Evolutionary conservation across 352 stramenopile genomes (phyloP).

Genomic region (Globisporangium polare): DNA sequence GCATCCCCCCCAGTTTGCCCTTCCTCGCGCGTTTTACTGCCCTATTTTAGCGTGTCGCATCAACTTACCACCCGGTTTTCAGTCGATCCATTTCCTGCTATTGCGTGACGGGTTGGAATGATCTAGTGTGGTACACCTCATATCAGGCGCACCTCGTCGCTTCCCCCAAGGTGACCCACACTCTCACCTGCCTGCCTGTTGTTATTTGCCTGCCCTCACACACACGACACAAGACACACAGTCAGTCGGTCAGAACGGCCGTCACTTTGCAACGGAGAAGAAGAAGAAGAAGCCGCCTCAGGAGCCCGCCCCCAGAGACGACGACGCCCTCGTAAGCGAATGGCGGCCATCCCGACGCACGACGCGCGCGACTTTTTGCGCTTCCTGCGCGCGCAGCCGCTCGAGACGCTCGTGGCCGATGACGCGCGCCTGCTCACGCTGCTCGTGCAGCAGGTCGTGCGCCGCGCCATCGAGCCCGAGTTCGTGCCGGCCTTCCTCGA

Average conservation of each 20-base stretch:
- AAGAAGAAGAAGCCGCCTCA: background rate
- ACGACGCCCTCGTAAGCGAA: background rate
- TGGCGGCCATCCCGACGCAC: conserved; percentile 19
- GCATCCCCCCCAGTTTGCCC: no score
- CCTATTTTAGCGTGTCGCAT: no score
- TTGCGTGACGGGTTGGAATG: no score
- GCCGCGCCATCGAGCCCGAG: conserved; percentile 20
- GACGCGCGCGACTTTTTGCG: conserved; percentile 15
- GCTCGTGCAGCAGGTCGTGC: conserved; percentile 19
- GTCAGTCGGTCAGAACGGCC: background rate
- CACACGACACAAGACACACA: background rate
- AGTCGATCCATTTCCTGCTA: no score
- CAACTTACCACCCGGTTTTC: no score
- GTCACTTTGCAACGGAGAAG: background rate
- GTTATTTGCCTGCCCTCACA: no score
- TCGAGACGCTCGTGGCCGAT: conserved; percentile 7
- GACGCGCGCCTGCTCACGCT: conserved; percentile 12
- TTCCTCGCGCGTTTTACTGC: no score
- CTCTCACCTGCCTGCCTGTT: background rate
- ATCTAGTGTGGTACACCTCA: background rate
- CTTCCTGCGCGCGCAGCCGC: conserved; percentile 19
- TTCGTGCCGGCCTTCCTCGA: conserved; percentile 35
- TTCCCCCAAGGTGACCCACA: background rate
- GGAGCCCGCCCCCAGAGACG: background rate
- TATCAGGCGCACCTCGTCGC: background rate